A percentile compares a stretch with the other conserved stretches of the same genome.
Evolutionary conservation across 306 rosid species (phyloP).

Genomic region (Sphenostylis stenocarpa): DNA sequence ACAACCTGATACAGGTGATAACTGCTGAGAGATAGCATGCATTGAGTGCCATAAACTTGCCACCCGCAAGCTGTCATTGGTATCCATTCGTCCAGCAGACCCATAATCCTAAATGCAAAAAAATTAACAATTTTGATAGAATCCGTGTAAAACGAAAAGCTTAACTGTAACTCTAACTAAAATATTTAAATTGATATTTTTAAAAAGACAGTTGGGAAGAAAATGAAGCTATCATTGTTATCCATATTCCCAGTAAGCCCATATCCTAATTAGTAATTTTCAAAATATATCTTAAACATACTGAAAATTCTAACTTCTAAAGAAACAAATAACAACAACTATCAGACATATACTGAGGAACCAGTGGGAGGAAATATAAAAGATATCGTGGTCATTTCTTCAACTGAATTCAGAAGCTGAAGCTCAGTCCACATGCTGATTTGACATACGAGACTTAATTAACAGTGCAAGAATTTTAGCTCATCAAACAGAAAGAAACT

Average conservation of each 20-base stretch:
- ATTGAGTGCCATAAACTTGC: conserved; percentile 98
- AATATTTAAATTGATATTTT: background rate
- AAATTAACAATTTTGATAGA: background rate
- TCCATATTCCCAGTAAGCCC: background rate
- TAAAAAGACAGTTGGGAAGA: background rate
- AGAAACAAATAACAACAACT: background rate
- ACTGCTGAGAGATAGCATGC: conserved; percentile 96
- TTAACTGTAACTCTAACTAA: background rate
- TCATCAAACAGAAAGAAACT: background rate
- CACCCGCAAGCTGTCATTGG: conserved; percentile 90
- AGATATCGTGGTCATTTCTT: background rate
- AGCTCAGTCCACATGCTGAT: background rate
- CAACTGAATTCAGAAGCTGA: conserved; percentile 2
- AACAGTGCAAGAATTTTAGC: background rate
- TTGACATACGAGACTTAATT: background rate
- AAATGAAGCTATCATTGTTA: background rate
- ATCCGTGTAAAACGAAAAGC: background rate
- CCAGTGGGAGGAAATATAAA: background rate
- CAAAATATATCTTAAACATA: conserved; percentile 1
- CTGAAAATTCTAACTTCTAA: background rate
- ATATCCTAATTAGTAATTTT: conserved; percentile 6
- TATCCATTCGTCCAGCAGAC: conserved; percentile 87
- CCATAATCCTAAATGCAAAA: conserved; percentile 65
- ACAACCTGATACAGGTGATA: conserved; percentile 78
- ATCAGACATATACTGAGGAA: background rate